These are phyloP conservation scores for Seminavis robusta DNA, from an alignment of 108 stramenopile genomes.

Conservation along the genomic window DNA sequence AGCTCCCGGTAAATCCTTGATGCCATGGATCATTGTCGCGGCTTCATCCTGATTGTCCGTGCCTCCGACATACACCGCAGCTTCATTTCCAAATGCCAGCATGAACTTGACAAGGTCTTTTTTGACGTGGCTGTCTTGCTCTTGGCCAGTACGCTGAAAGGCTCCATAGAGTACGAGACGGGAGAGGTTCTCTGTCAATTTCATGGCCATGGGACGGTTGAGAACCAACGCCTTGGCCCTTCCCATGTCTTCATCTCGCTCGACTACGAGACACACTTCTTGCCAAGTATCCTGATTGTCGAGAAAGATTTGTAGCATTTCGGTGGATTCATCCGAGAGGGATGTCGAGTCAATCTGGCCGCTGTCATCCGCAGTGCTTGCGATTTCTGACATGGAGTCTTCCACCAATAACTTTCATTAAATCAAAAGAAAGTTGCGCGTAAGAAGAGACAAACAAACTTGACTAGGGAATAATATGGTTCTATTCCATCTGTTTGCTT, in stretches of 20 bases:
- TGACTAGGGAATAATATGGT: no score
- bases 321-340: conserved; percentile 34
- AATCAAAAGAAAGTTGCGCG: neutral
- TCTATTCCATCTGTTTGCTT: no score
- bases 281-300: conserved; percentile 81
- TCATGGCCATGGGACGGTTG: conserved; percentile 81
- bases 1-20: conserved; percentile 59
- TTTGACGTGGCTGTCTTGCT: neutral
- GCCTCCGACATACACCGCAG: conserved; percentile 78
- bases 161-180: conserved; percentile 56
- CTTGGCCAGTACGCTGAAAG: conserved; percentile 8
- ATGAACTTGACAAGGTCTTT: conserved; percentile 44
- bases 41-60: conserved; percentile 65
- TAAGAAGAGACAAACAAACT: no score
- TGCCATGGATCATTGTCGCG: conserved; percentile 73
- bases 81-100: conserved; percentile 62
- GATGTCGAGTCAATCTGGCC: conserved; percentile 58
- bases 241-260: conserved; percentile 22
- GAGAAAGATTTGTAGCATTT: conserved; percentile 60
- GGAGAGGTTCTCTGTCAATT: conserved; percentile 63
- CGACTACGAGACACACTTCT: conserved; percentile 71
- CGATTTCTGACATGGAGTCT: conserved; percentile 47
- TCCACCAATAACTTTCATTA: conserved; percentile 32
- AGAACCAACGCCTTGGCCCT: conserved; percentile 49
- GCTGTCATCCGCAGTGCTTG: conserved; percentile 32